phyloP scores from a whole-genome alignment of 441 rosid species.

The Flueggea neowawraea region DNA sequence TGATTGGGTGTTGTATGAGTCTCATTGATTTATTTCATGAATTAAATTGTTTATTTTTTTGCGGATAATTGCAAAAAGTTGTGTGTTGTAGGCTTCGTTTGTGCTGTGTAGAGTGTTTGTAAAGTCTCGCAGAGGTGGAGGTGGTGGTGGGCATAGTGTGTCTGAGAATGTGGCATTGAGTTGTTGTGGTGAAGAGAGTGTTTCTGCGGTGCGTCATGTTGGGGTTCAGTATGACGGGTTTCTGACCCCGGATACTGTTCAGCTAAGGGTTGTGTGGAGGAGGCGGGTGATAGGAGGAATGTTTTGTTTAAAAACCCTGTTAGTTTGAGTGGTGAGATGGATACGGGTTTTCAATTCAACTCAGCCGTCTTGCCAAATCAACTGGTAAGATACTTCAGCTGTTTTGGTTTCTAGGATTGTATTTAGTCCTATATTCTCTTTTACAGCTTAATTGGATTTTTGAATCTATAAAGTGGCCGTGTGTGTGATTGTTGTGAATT shows the following conservation, averaged over 20 bases:
- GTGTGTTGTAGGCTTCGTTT: constrained; percentile 42
- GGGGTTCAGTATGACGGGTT: constrained; percentile 40
- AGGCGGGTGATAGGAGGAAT: constrained; percentile 16
- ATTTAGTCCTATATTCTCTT: not conserved
- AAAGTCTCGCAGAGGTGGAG: constrained; percentile 21
- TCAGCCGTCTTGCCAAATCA: constrained; percentile 19
- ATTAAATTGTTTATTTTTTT: not conserved
- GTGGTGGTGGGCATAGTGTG: constrained; percentile 18
- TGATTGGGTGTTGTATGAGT: constrained; percentile 45
- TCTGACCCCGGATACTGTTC: constrained; percentile 21
- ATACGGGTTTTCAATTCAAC: constrained; percentile 23
- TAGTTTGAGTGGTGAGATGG: constrained; percentile 13
- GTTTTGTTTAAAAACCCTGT: constrained; percentile 14
- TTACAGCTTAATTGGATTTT: no score
- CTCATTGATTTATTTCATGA: not conserved
- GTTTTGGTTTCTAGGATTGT: not conserved
- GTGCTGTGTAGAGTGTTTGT: constrained; percentile 46
- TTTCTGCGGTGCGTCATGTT: constrained; percentile 30
- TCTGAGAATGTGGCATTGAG: constrained; percentile 29
- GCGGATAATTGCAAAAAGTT: no score
- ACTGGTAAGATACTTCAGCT: constrained; percentile 23
- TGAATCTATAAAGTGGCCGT: no score
- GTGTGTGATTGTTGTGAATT: no score
- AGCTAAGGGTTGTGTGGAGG: constrained; percentile 13
- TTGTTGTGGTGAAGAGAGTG: constrained; percentile 39